phyloP scores from a whole-genome alignment of 257 asterid genomes.

The Buddleja alternifolia region DNA sequence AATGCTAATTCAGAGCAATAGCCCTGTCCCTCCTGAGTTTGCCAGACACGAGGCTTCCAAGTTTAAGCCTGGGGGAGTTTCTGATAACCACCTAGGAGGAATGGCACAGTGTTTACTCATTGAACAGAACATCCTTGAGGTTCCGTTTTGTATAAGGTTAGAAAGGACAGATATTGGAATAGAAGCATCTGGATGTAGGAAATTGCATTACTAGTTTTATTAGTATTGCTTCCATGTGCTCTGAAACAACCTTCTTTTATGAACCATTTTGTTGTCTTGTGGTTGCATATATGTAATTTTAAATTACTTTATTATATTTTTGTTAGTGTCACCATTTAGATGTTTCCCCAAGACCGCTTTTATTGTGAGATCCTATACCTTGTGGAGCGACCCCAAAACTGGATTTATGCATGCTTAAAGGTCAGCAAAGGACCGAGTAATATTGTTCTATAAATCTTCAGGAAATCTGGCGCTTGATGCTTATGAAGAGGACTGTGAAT shows the following conservation, averaged over 20 bases:
- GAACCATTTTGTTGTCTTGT: conserved; percentile 1
- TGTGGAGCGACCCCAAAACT: no score
- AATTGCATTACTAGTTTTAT: conserved; percentile 4
- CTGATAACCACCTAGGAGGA: conserved; percentile 53
- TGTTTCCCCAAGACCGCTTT: conserved; percentile 19
- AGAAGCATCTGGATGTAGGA: conserved; percentile 5
- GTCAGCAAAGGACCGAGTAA: no score
- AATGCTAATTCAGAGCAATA: conserved; percentile 61
- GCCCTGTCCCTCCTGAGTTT: conserved; percentile 56
- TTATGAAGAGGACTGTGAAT: conserved; percentile 89
- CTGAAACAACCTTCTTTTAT: neutral
- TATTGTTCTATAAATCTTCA: conserved; percentile 25
- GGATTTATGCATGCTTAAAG: no score
- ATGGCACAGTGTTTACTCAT: conserved; percentile 48
- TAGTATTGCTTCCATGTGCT: conserved; percentile 9
- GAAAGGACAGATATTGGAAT: conserved; percentile 3
- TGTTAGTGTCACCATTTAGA: conserved; percentile 3
- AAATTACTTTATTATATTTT: conserved; percentile 14
- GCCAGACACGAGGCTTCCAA: conserved; percentile 52
- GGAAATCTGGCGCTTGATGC: conserved; percentile 81
- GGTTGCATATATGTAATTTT: conserved; percentile 11
- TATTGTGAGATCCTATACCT: neutral
- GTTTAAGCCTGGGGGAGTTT: conserved; percentile 50
- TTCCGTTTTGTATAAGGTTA: neutral
- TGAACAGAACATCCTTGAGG: conserved; percentile 21